phyloP scores from a whole-genome alignment of 1,139 yeast genomes.

The Geotrichum aggregatum region DNA sequence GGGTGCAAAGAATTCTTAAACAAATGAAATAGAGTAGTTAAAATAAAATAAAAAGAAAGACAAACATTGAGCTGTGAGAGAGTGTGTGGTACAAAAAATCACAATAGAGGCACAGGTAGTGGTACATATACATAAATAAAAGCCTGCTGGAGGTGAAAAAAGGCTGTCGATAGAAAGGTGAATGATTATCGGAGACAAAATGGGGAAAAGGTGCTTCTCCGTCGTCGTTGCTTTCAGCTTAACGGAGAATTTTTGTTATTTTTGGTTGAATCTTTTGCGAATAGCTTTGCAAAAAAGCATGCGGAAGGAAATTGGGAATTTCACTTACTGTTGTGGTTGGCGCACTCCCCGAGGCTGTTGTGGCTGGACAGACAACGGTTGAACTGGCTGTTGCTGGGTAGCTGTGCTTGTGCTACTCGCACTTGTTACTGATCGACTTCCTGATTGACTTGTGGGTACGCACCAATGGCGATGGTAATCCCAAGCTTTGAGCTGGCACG shows the following conservation, averaged over 20 bases:
- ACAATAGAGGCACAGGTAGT: background rate
- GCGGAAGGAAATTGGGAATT: background rate
- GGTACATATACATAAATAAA: background rate
- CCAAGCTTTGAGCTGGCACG: conserved; percentile 92
- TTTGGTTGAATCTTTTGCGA: background rate
- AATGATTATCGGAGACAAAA: background rate
- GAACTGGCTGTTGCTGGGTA: background rate
- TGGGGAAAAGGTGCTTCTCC: background rate
- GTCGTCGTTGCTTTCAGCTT: background rate
- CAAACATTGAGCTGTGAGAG: too few relatives aligned
- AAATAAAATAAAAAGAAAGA: too few relatives aligned
- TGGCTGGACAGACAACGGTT: background rate
- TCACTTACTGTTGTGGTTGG: background rate
- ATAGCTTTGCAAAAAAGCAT: background rate
- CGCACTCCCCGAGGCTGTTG: background rate
- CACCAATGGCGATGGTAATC: conserved; percentile 94
- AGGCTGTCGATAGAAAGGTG: background rate
- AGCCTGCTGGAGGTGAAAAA: background rate
- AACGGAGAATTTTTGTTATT: background rate
- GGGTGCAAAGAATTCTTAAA: too few relatives aligned
- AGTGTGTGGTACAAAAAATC: too few relatives aligned
- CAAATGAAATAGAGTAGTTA: too few relatives aligned
- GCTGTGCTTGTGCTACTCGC: conserved; percentile 3
- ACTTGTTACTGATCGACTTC: conserved; percentile 1
- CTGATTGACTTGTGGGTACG: conserved; percentile 42